Evolutionary conservation across 2,329 filamentous ascomycete species (phyloP), one percentile per base, ranked within the genome.

Genomic region (Aspergillus quadricinctus): DNA sequence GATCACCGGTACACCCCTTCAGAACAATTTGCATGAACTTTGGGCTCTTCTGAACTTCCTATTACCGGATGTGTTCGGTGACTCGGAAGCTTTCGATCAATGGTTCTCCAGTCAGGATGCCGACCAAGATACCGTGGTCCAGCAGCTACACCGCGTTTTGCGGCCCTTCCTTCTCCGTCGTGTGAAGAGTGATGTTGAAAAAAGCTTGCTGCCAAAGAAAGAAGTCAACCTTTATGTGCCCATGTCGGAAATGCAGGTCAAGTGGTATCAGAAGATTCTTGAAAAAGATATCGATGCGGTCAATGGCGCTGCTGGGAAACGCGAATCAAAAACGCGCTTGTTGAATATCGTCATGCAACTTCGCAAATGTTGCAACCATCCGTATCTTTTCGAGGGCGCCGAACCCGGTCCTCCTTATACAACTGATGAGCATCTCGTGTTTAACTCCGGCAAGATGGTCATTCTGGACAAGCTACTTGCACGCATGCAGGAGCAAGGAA

Each of bases 341-440:
- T 82, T 99, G 62, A 99, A 99, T 76, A 99, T 99, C 69, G 94
- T 99, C 66, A 99, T 99, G 94, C 94, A 99, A 75, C 83, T 99
- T 62, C 88, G 94, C 66, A 99, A 99, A 76, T 99, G 94, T 77
- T 99, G 94, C 74, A 99, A 99, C 67, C 94, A 99, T 70, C 94
- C 94, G 0, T 99, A 99, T 67, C 84, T 99, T 0, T 99, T 99
- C 64, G 94, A 99, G 71, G 94, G 94, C 54, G 94, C 94, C 9
- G 94, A 99, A 71, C 94, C 94, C 45, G 94, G 94, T 28, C 95
- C 94, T 11, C 94, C 95, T 1, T 99, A 97, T 72, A 99, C 95
- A 0, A 99, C 93, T 0, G 94, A 99, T 68, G 93, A 97, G 75
- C 95, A 99, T 76, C 81, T 99, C 52, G 80, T 99, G 45, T 89